Evolutionary conservation across 768 basidiomycete genomes (phyloP), one percentile per base, ranked within the genome.

Genomic region (Lactifluus piperatus): DNA sequence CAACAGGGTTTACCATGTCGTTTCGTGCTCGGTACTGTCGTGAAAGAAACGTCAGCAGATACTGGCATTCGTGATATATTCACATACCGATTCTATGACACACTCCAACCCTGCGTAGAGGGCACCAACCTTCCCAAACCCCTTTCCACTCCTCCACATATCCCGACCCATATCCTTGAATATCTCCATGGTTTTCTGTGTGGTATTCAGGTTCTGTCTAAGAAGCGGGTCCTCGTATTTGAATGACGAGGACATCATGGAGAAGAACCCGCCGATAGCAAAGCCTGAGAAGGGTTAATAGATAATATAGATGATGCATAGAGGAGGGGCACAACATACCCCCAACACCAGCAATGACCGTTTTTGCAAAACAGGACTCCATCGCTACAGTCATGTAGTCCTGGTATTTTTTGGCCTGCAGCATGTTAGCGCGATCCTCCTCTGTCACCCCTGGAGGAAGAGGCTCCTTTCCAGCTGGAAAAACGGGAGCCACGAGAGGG

Each of bases 51-150:
- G 26, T 20, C 30, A 57, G 20, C 20, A 16, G 43, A 7, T 8
- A 29, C 26, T 4, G n/a, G 2, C 24, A 32, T 16, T 24, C 8
- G 32, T 46, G 29, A 26, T 51, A 37, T 47, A 30, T 26, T 20
- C 16, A 84, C 93, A 69, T 72, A 90, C 94, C 64, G 86, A 89
- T 75, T 98, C 95, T 56, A 97, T 87, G 56, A 92, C 85, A 67
- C 95, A 98, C 74, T 98, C 95, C 8, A 91, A 84, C 27, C 94
- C 94, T n/a, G 93, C 87, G 70, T 91, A 98, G 45, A 98, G 68
- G 13, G 91, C 91, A 18, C 93, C 95, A 47, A 98, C 91, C 75
- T 93, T 94, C 0, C 85, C 94, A 68, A 97, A 97, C 0, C 92
- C 88, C 71, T 88, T 94, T 20, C 95, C 94, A 50, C 79, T 88